A percentile compares a stretch with the other conserved stretches of the same genome.
phyloP scores from a whole-genome alignment of 2,329 filamentous ascomycete genomes.

The Sclerotinia nivalis region DNA sequence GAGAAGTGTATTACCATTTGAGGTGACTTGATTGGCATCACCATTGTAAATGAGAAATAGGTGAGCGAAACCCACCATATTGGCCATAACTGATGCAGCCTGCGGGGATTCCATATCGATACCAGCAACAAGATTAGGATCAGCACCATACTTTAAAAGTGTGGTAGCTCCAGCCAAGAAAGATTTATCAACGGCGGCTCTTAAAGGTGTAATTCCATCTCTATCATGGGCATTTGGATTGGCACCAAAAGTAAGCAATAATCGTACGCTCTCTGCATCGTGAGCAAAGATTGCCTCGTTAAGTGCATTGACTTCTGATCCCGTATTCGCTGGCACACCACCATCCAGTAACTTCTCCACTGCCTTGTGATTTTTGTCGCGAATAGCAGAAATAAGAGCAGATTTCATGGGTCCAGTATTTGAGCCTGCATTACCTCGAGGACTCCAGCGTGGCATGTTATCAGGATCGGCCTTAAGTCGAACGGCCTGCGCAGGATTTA shows the following conservation, averaged over 20 bases:
- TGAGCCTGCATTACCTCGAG: constrained; percentile 48
- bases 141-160: constrained; percentile 65
- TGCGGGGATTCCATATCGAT: constrained; percentile 57
- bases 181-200: constrained; percentile 52
- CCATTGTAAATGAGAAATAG: constrained; percentile 63
- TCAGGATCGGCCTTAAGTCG: constrained; percentile 53
- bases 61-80: constrained; percentile 58
- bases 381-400: constrained; percentile 55
- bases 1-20: constrained; percentile 61
- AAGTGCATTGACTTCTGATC: constrained; percentile 50
- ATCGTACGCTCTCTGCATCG: constrained; percentile 55
- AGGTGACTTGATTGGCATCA: constrained; percentile 54
- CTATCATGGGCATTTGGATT: constrained; percentile 55
- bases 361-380: constrained; percentile 57
- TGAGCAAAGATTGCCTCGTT: constrained; percentile 54
- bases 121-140: constrained; percentile 54
- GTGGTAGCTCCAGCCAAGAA: constrained; percentile 58
- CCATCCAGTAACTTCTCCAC: constrained; percentile 59
- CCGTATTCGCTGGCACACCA: constrained; percentile 54
- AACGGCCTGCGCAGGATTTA: constrained; percentile 48
- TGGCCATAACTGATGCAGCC: constrained; percentile 50
- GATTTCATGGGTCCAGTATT: constrained; percentile 49
- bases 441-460: constrained; percentile 54
- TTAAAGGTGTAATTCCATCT: constrained; percentile 53
- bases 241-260: constrained; percentile 58